phyloP scores from a whole-genome alignment of 2,329 filamentous ascomycete genomes.

The Davidsoniella eucalypti region DNA sequence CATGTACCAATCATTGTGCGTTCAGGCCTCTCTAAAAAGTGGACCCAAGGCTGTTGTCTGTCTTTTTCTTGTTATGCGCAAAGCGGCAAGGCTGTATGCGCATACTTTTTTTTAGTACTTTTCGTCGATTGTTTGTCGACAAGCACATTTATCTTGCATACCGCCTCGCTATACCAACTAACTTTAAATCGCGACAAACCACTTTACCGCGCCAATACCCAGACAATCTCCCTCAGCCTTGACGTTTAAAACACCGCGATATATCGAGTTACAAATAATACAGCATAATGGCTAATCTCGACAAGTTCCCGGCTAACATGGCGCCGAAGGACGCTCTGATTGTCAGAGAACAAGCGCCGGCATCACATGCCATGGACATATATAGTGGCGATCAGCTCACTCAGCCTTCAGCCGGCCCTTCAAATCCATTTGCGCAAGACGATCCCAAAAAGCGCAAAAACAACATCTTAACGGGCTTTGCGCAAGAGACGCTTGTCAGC shows the following conservation, averaged over 20 bases:
- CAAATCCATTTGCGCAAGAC: constrained; percentile 56
- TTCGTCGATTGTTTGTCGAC: too few species aligned
- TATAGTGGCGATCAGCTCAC: constrained; percentile 60
- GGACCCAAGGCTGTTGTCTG: too few species aligned
- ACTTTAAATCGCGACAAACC: not conserved
- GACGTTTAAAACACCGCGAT: too few species aligned
- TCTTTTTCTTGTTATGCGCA: too few species aligned
- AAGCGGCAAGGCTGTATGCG: too few species aligned
- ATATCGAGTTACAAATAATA: not conserved
- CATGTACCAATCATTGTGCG: too few species aligned
- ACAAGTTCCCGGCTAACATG: constrained; percentile 50
- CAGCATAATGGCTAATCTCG: constrained; percentile 41
- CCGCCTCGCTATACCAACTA: not conserved
- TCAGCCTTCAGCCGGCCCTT: constrained; percentile 48
- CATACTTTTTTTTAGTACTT: too few species aligned
- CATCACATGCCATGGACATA: constrained; percentile 43
- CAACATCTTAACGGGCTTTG: constrained; percentile 59
- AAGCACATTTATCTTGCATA: not conserved
- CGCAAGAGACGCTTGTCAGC: constrained; percentile 75
- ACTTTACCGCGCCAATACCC: too few species aligned
- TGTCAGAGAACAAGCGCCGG: constrained; percentile 32
- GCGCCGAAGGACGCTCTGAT: constrained; percentile 46
- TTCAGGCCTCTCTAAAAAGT: too few species aligned
- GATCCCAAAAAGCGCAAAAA: constrained; percentile 57
- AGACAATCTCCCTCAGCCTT: too few species aligned